A percentile compares a stretch with the other conserved stretches of the same genome.
Evolutionary conservation across 305 asterid genomes (phyloP).

Genomic region (Lippia alba): DNA sequence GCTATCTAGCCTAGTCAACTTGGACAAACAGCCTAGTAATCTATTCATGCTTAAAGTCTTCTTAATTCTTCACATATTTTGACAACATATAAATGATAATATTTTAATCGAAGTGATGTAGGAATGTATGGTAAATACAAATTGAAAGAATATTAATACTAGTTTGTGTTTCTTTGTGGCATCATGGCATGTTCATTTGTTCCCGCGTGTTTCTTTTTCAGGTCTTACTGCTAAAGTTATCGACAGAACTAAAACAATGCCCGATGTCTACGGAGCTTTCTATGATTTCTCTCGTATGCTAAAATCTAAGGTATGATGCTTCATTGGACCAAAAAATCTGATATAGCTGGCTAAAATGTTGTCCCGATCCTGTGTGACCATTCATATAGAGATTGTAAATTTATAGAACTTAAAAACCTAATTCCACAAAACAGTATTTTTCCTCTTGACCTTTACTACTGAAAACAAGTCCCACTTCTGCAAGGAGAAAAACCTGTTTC

Average conservation of each 20-base stretch:
- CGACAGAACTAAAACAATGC: constrained; percentile 69
- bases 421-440: too few relatives aligned
- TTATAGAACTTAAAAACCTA: too few relatives aligned
- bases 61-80: constrained; percentile 7
- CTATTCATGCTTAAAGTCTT: constrained; percentile 6
- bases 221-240: constrained; percentile 90
- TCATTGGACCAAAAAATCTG: constrained; percentile 14
- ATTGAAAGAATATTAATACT: neutral
- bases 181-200: constrained; percentile 25
- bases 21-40: constrained; percentile 2
- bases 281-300: constrained; percentile 81
- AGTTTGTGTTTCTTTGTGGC: constrained; percentile 6
- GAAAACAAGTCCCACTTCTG: constrained; percentile 19
- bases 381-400: too few relatives aligned
- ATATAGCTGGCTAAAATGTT: too few relatives aligned
- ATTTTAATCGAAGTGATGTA: neutral
- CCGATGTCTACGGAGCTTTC: constrained; percentile 88
- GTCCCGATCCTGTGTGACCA: neutral
- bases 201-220: constrained; percentile 31
- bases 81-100: constrained; percentile 6
- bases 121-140: constrained; percentile 7
- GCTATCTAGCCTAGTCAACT: neutral
- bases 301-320: constrained; percentile 73
- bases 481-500: neutral
- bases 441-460: too few relatives aligned